Conservation (phyloP, 495 filamentous ascomycete species). For the Podospora fimiseda region DNA sequence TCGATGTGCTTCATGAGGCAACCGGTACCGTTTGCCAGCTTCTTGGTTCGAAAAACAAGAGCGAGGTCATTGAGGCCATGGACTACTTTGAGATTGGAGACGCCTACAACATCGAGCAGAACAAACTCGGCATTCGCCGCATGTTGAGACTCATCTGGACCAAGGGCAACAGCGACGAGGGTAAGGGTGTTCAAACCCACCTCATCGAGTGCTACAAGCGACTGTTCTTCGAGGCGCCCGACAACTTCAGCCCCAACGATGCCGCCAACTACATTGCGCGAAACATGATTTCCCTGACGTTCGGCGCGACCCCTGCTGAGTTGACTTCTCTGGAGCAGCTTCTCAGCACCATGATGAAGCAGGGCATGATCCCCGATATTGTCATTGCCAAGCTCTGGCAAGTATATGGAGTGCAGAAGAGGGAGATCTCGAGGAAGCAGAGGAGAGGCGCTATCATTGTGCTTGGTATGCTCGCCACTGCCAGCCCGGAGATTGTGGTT, state of each 20-base stretch:
- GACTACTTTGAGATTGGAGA: constrained; percentile 94
- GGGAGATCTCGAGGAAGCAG: constrained; percentile 89
- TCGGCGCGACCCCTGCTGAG: constrained; percentile 88
- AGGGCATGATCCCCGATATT: constrained; percentile 73
- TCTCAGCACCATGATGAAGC: constrained; percentile 94
- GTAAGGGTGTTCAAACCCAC: constrained; percentile 94
- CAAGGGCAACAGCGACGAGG: constrained; percentile 97
- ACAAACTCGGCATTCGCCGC: constrained; percentile 78
- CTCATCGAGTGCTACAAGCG: constrained; percentile 95
- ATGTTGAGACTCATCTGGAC: constrained; percentile 99
- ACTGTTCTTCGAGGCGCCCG: constrained; percentile 91
- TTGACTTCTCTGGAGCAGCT: constrained; percentile 93
- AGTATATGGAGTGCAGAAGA: constrained; percentile 88
- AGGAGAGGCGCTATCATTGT: constrained; percentile 92
- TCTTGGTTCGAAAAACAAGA: constrained; percentile 90
- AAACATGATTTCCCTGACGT: constrained; percentile 98
- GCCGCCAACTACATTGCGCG: constrained; percentile 91
- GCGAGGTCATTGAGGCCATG: constrained; percentile 97
- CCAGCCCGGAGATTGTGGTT: constrained; percentile 85
- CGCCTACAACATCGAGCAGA: constrained; percentile 89
- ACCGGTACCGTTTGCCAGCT: constrained; percentile 76
- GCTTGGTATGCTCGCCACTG: constrained; percentile 91
- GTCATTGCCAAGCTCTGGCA: constrained; percentile 95
- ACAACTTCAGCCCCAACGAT: constrained; percentile 79
- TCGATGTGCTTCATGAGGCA: constrained; percentile 82